A percentile compares a stretch with the other conserved stretches of the same genome.
Conservation (phyloP, 345 rosid species). For the Gossypium bickii region DNA sequence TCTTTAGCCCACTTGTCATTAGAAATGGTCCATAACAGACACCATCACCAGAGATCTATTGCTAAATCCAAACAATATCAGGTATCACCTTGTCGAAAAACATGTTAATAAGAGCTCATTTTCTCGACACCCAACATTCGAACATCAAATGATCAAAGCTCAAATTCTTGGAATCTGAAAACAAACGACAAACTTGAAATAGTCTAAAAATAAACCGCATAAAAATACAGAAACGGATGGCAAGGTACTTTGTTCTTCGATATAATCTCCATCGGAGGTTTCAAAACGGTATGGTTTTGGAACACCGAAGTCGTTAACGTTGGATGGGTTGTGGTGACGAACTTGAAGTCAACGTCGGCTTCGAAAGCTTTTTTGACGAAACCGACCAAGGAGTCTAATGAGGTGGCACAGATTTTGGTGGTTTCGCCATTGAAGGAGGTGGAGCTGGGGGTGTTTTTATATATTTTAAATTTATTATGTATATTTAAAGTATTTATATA, state of each 20-base stretch:
- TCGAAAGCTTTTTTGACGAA: constrained; percentile 1
- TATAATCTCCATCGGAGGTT: constrained; percentile 5
- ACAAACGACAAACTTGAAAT: constrained; percentile 21
- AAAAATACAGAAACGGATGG: constrained; percentile 22
- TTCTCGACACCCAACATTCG: constrained; percentile 25
- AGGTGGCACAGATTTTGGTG: constrained; percentile 20
- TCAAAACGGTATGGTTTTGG: constrained; percentile 15
- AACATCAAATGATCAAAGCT: constrained; percentile 21
- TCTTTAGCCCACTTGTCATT: too few relatives aligned
- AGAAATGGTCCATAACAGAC: too few relatives aligned
- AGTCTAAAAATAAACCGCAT: neutral
- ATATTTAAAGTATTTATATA: too few relatives aligned
- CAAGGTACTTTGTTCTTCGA: constrained; percentile 17
- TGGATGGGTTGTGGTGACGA: neutral
- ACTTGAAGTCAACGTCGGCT: neutral
- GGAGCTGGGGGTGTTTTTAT: too few relatives aligned
- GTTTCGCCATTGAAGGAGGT: constrained; percentile 7
- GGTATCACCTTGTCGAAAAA: constrained; percentile 6
- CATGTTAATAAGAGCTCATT: constrained; percentile 38
- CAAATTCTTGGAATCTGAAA: constrained; percentile 44
- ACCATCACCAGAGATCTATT: neutral
- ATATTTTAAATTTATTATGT: too few relatives aligned
- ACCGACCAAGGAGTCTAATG: constrained; percentile 21
- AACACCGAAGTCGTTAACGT: neutral
- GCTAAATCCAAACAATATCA: neutral